Conservation (phyloP, 169 alveolate genomes). For the Plasmodium billcollinsi region DNA sequence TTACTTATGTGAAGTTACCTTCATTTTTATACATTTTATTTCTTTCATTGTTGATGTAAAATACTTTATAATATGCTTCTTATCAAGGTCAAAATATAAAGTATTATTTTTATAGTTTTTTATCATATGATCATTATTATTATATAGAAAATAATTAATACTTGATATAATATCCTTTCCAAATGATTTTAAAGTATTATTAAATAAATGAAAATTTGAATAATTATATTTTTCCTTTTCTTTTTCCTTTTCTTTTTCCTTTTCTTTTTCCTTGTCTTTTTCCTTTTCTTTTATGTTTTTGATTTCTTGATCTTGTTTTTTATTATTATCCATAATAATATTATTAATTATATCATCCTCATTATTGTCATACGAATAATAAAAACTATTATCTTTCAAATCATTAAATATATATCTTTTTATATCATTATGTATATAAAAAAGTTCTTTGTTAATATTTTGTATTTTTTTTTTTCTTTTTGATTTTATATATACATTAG, state of each 20-base stretch:
- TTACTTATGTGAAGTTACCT: not conserved
- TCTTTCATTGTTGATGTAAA: not conserved
- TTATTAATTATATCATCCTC: not conserved
- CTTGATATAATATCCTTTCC: constrained; percentile 53
- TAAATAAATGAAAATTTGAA: constrained; percentile 1
- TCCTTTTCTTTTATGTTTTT: not conserved
- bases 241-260: too few species aligned
- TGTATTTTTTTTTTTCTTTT: constrained; percentile 22
- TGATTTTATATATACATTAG: constrained; percentile 25
- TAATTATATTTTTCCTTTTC: not conserved
- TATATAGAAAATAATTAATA: constrained; percentile 31
- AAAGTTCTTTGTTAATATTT: constrained; percentile 19
- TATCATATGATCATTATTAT: not conserved
- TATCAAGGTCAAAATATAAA: too few species aligned
- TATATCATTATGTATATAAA: constrained; percentile 5
- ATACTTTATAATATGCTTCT: constrained; percentile 7
- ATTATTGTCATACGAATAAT: not conserved
- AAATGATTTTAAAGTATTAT: constrained; percentile 14
- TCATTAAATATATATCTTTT: constrained; percentile 1
- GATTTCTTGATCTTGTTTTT: not conserved
- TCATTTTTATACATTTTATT: not conserved
- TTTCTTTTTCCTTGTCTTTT: not conserved
- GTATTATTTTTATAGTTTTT: not conserved
- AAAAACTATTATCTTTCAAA: not conserved
- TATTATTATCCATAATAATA: not conserved